These are phyloP conservation scores for Beauveria scarabaeidicola DNA, from an alignment of 2,329 filamentous ascomycete species.

Conservation along the genomic window DNA sequence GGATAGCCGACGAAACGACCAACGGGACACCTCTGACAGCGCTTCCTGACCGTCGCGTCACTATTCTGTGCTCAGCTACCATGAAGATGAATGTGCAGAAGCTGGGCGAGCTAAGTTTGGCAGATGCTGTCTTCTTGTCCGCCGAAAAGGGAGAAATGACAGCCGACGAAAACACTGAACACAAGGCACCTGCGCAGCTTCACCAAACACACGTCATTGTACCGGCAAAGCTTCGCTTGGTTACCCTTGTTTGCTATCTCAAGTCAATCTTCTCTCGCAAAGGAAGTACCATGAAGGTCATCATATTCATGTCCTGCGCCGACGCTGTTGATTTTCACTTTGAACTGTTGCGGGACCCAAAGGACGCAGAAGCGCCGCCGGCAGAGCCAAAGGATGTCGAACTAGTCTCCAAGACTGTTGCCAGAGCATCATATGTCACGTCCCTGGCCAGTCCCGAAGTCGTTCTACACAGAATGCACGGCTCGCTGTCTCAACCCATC, in stretches of 20 bases:
- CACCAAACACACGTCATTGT: conserved; percentile 87
- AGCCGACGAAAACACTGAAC: conserved; percentile 40
- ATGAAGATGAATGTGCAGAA: conserved; percentile 97
- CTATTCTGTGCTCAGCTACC: conserved; percentile 89
- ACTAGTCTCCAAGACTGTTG: conserved; percentile 51
- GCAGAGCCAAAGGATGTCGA: conserved; percentile 25
- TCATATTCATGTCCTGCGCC: conserved; percentile 93
- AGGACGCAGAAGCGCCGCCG: conserved; percentile 20
- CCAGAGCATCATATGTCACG: conserved; percentile 62
- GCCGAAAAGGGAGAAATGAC: conserved; percentile 48
- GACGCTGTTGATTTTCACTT: conserved; percentile 97
- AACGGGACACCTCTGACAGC: conserved; percentile 51
- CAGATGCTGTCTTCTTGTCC: conserved; percentile 82
- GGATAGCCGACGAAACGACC: conserved; percentile 49
- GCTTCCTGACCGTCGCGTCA: conserved; percentile 69
- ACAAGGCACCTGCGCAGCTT: conserved; percentile 76
- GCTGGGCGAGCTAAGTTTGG: conserved; percentile 87
- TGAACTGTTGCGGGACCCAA: conserved; percentile 57
- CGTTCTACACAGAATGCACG: conserved; percentile 80
- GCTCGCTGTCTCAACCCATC: conserved; percentile 78
- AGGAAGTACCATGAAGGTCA: conserved; percentile 91
- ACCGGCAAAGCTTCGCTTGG: conserved; percentile 81
- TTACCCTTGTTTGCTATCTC: conserved; percentile 75
- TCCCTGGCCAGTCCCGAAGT: conserved; percentile 64
- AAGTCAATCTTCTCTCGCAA: conserved; percentile 82